Conservation (phyloP, 2,329 filamentous ascomycete species). For the Elsinoe perseae region DNA sequence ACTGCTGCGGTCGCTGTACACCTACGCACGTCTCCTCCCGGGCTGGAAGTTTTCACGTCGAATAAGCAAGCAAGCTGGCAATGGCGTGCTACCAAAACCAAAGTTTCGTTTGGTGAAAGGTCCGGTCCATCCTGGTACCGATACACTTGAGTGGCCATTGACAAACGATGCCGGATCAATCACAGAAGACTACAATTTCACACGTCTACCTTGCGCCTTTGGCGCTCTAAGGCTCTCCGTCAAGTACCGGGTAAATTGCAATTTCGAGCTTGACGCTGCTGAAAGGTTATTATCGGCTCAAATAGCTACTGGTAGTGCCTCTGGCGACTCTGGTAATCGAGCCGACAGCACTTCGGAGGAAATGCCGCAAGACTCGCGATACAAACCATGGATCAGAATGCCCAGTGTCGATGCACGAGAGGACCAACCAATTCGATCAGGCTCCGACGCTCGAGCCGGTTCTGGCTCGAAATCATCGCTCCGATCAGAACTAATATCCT, state of each 20-base stretch:
- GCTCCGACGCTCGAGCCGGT: conserved; percentile 34
- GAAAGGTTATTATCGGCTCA: conserved; percentile 86
- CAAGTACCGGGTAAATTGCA: conserved; percentile 78
- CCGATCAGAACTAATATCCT: conserved; percentile 31
- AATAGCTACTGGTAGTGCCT: conserved; percentile 73
- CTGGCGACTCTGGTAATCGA: conserved; percentile 21
- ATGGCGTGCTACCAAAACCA: conserved; percentile 58
- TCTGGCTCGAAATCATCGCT: conserved; percentile 45
- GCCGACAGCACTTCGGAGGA: conserved; percentile 31
- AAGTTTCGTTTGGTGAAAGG: conserved; percentile 71
- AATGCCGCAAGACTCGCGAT: conserved; percentile 7
- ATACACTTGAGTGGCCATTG: conserved; percentile 64
- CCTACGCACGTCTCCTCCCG: conserved; percentile 72
- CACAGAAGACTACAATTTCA: conserved; percentile 71
- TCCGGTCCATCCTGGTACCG: conserved; percentile 46
- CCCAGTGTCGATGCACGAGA: conserved; percentile 15
- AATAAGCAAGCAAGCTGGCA: conserved; percentile 59
- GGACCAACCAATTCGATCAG: not conserved
- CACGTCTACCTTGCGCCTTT: conserved; percentile 75
- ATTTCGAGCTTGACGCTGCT: conserved; percentile 83
- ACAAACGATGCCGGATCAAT: conserved; percentile 38
- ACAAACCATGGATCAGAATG: conserved; percentile 42
- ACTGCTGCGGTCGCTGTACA: conserved; percentile 81
- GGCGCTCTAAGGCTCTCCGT: conserved; percentile 76
- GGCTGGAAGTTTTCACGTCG: conserved; percentile 77